Evolutionary conservation across 805 yeast species (phyloP), one percentile per base, ranked within the genome.

Genomic region (Wickerhamomyces queroliae): DNA sequence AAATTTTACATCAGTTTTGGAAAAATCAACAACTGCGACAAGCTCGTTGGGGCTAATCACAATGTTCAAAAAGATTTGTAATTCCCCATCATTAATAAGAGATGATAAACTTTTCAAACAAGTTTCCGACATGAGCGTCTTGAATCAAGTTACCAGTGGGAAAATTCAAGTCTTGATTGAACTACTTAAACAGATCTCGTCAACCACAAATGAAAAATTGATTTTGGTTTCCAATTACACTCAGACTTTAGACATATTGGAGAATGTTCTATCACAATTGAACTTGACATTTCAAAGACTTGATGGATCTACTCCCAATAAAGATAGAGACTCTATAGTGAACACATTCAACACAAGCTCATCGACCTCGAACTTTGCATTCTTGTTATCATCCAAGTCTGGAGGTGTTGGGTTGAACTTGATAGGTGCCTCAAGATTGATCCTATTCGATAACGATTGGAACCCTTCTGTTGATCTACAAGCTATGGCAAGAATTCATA

Each of bases 361-460:
- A 67, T 2, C 48, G 50, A 8, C 58, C 57, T 25, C 43, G 67
- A 4, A 53, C 59, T 26, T 83, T 53, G 82, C 81, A 0, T 88
- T 93, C 48, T 61, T 93, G 11, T 61, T 93, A 11, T 86, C 96
- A 4, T 83, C 96, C 0, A 87, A 89, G 58, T 80, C 95, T 4
- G 99, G 99, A 4, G 99, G 99, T 0, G 80, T 84, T 43, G 99
- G 99, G 0, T 66, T 93, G 31, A 93, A 93, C 53, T 65, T 93
- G 25, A 74, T 86, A 25, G 99, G 98, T 0, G 99, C 95, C 0
- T 86, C 95, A 3, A 64, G 98, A 21, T 63, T 93, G 30, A 71
- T 93, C 5, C 63, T 93, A 18, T 83, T 86, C 54, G 99, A 93
- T 56, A 87, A 93, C 47, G 98, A 93, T 55, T 93, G 99, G 99